These are phyloP conservation scores for Bruguiera hainesii DNA, from an alignment of 441 rosid genomes.

Conservation along the genomic window DNA sequence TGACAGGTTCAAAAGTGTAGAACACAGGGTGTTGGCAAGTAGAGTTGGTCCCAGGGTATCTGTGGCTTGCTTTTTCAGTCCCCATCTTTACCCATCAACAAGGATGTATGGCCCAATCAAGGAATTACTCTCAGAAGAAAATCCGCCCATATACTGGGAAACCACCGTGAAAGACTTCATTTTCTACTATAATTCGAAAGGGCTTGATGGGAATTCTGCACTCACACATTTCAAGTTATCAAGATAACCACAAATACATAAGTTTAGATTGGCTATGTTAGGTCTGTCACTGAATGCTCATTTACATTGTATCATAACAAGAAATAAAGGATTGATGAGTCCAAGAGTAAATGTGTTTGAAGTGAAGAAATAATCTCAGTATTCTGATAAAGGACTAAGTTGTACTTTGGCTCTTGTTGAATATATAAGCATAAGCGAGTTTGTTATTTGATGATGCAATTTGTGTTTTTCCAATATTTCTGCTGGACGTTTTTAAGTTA, in stretches of 20 bases:
- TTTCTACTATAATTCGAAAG: constrained; percentile 5
- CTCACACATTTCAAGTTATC: constrained; percentile 12
- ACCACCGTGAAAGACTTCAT: constrained; percentile 8
- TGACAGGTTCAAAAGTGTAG: constrained; percentile 21
- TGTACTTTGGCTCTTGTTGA: background rate
- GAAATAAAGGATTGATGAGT: background rate
- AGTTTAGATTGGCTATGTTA: too few species aligned
- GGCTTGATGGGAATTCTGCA: constrained; percentile 16
- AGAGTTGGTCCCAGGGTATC: constrained; percentile 17
- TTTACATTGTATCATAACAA: background rate
- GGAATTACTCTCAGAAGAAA: constrained; percentile 12
- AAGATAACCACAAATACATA: background rate
- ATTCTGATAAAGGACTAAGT: background rate
- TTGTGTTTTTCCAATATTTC: background rate
- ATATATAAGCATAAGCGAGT: background rate
- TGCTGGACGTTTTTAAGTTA: too few species aligned
- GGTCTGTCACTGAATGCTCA: background rate
- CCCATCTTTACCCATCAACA: constrained; percentile 11
- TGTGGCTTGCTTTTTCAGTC: constrained; percentile 19
- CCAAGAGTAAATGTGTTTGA: background rate
- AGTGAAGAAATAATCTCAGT: background rate
- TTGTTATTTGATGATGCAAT: background rate
- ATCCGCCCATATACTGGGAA: constrained; percentile 3
- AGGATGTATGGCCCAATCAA: constrained; percentile 13
- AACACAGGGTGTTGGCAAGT: constrained; percentile 23